Base-by-base conservation (phyloP, 768 basidiomycete genomes). In the Serendipita vermifera region DNA sequence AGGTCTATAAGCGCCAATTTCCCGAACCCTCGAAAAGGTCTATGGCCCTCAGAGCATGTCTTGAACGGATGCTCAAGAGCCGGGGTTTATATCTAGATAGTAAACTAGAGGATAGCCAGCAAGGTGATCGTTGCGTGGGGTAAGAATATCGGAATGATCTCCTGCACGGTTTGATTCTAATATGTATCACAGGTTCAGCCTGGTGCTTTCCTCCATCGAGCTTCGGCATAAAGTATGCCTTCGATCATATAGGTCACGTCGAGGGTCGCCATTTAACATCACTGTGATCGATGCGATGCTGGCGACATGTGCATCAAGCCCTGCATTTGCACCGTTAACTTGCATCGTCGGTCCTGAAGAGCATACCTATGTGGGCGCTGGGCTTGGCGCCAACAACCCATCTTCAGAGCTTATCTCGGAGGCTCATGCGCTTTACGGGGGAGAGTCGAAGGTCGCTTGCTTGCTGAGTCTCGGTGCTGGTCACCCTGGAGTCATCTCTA, bases 1-100 rank as follows among this genome's bases (percentile, higher is more conserved):
- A 35, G 22, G 35, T 58, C 54, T 58, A 57, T 29, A 15, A n/a
- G n/a, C n/a, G 15, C 7, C 20, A 51, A 51, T 15, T 15, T n/a
- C 46, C 31, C 20, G n/a, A 15, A 7, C 22, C 46, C 20, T 26
- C 4, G 9, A 9, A 51, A 5, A 17, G 46, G 7, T 22, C 46
- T 7, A 7, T 15, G n/a, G 15, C 15, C n/a, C 22, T 51, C 15
- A 51, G 22, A 26, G 15, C 20, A 13, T 26, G 4, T 13, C 7
- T 51, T 7, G 46, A 51, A n/a, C 15, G 29, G 9, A 7, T 51
- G 5, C 31, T 51, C 22, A n/a, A 17, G 22, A 20, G 27, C 9
- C 24, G 29, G 46, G 1, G 29, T 29, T 22, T 51, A 17, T 15
- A 17, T 7, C 4, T 29, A 5, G 46, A 51, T 51, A n/a, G 22